phyloP scores from a whole-genome alignment of 1,284 basidiomycete genomes.

The Afroboletus lepidellus region DNA sequence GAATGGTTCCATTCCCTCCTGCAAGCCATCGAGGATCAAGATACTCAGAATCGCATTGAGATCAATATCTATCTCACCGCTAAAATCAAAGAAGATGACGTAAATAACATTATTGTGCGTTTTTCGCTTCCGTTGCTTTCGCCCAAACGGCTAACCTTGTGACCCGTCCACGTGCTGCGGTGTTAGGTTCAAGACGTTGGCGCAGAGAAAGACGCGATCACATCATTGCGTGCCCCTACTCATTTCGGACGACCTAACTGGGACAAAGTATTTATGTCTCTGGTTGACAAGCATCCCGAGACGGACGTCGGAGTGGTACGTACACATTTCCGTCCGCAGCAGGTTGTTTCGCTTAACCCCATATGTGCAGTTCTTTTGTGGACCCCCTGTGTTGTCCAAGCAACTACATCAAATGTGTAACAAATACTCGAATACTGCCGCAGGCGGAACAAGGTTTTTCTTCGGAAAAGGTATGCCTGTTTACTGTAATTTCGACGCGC shows the following conservation, averaged over 20 bases:
- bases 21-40: constrained; percentile 89
- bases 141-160: constrained; percentile 1
- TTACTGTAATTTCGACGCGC: neutral
- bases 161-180: neutral
- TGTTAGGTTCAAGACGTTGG: constrained; percentile 78
- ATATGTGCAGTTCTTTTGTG: constrained; percentile 69
- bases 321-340: constrained; percentile 9
- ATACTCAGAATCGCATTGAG: constrained; percentile 78
- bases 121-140: neutral
- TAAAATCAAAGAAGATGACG: constrained; percentile 83
- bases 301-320: constrained; percentile 82
- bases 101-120: constrained; percentile 83
- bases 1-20: constrained; percentile 95
- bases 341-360: constrained; percentile 3
- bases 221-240: constrained; percentile 82
- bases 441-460: constrained; percentile 81
- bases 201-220: constrained; percentile 85
- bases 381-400: constrained; percentile 67
- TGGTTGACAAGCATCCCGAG: constrained; percentile 77
- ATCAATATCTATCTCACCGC: constrained; percentile 91
- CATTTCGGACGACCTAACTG: constrained; percentile 93
- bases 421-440: constrained; percentile 78
- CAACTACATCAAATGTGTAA: constrained; percentile 76
- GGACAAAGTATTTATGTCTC: constrained; percentile 77
- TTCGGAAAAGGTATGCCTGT: constrained; percentile 70